Evolutionary conservation across 768 basidiomycete genomes (phyloP), one percentile per base, ranked within the genome.

Genomic region (Melanogaster broomeanus): DNA sequence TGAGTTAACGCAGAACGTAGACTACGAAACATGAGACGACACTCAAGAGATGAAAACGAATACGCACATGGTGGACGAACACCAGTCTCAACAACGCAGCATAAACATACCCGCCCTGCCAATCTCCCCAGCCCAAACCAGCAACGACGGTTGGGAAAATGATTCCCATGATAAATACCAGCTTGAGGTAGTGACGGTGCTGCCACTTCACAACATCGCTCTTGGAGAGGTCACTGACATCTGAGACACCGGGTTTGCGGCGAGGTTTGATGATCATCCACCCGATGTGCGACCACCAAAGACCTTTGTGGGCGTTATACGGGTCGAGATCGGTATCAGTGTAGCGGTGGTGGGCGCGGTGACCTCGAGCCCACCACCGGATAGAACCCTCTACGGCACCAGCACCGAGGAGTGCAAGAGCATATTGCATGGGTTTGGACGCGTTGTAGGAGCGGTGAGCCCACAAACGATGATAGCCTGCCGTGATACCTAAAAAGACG

Each of bases 351-450:
- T 97, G 95, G 3, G 96, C 96, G 53, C 96, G 90, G 77, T 99
- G 97, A 42, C 95, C 95, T 46, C 97, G 84, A 19, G 88, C 88
- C 97, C 97, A 98, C 97, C 97, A 98, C 70, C 92, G 90, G 75
- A 99, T 96, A 19, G 95, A 97, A 9, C 96, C 96, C 66, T 99
- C 83, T 42, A 96, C 88, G 5, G 96, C 95, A 42, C 97, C 96
- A 2, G 93, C 87, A 44, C 96, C 97, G 10, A 85, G 80, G 18
- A 89, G 62, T 22, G 94, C 91, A 42, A 98, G 83, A 57, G 82
- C 73, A 65, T 93, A 97, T 67, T 98, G 87, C 12, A 98, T 74
- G 15, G 90, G 87, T 52, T 79, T 78, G 4, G 88, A 85, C 33
- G 96, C 97, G 65, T 97, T 98, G 71, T 96, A 99, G 0, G 91